phyloP scores from a whole-genome alignment of 2,329 filamentous ascomycete species.

The Elsinoe arachidis region DNA sequence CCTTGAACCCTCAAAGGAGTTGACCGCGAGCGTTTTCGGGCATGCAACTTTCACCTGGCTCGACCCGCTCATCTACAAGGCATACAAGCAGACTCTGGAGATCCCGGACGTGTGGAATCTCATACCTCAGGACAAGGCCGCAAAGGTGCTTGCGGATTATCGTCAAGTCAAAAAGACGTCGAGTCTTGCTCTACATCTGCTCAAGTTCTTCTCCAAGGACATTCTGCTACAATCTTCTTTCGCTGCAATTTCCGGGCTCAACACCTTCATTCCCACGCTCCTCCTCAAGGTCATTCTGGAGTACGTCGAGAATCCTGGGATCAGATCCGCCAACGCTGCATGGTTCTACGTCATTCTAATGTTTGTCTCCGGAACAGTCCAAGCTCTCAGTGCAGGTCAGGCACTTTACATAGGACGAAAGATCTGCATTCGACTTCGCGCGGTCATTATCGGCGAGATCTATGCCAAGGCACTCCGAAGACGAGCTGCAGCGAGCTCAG shows the following conservation, averaged over 20 bases:
- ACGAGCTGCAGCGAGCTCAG: conserved; percentile 69
- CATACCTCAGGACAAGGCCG: conserved; percentile 78
- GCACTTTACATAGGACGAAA: conserved; percentile 89
- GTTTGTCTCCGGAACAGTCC: conserved; percentile 70
- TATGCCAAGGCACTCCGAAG: conserved; percentile 91
- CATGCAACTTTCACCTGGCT: conserved; percentile 85
- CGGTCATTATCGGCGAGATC: conserved; percentile 94
- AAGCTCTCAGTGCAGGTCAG: conserved; percentile 75
- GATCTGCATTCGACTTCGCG: conserved; percentile 84
- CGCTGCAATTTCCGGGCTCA: conserved; percentile 69
- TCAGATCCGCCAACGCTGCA: conserved; percentile 72
- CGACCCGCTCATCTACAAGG: conserved; percentile 78
- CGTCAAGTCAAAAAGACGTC: conserved; percentile 76
- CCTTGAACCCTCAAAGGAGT: conserved; percentile 78
- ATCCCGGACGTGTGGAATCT: conserved; percentile 88
- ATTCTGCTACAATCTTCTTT: conserved; percentile 71
- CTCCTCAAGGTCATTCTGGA: conserved; percentile 85
- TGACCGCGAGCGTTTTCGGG: conserved; percentile 79
- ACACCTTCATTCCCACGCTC: conserved; percentile 86
- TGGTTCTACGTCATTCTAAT: conserved; percentile 94
- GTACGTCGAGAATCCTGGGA: conserved; percentile 76
- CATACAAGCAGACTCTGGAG: conserved; percentile 76
- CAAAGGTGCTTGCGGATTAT: conserved; percentile 69
- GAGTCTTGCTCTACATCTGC: conserved; percentile 67
- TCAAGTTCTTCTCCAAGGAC: conserved; percentile 72